Evolutionary conservation across 257 asterid genomes (phyloP), one percentile per base, ranked within the genome.

Genomic region (Craterostigma plantagineum): DNA sequence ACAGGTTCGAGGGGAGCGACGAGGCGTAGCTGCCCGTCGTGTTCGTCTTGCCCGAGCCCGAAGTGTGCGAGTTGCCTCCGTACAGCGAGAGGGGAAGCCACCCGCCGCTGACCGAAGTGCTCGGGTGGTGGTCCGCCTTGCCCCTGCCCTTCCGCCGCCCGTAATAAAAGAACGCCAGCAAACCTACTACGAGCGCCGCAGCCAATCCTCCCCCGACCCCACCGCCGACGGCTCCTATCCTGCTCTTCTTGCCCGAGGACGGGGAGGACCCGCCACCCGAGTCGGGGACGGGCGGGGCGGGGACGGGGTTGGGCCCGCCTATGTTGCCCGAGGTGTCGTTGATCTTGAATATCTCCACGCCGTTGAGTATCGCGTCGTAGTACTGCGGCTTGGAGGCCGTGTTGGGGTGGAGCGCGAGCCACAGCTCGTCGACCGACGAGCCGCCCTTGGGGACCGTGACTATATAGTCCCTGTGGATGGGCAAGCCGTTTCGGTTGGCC

Each of bases 1-100:
- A 79, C 27, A 73, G 82, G 49, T 79, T 83, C 16, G 92, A 67
- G 7, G 95, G 93, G 34, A 83, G 91, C 55, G 95, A 79, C 52
- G 95, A 79, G 40, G 81, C 69, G 10, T 79, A 66, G 51, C 95
- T 79, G 36, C 93, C 91, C 0, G 86, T 83, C 46, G 91, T 76
- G 76, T 63, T 76, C 9, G 91, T 83, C 73, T 79, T 79, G 9
- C 67, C 69, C 35, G 91, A 79, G 45, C 76, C 73, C 0, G 92
- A 62, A 46, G 93, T 52, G 52, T 76, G 93, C 11, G 95, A 83
- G 54, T 83, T 83, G 4, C 30, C 30, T 45, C 92, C 92, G 35
- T 83, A 83, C 42, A 83, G 63, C 14, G 95, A 76, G 48, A 83
- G 61, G 43, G 95, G 93, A 38, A 83, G 93, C 93, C 95, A 79